Percentiles rank a stretch among this genome's conserved stretches.
phyloP scores from a whole-genome alignment of 768 basidiomycete species.

The Pleurotus pulmonarius region DNA sequence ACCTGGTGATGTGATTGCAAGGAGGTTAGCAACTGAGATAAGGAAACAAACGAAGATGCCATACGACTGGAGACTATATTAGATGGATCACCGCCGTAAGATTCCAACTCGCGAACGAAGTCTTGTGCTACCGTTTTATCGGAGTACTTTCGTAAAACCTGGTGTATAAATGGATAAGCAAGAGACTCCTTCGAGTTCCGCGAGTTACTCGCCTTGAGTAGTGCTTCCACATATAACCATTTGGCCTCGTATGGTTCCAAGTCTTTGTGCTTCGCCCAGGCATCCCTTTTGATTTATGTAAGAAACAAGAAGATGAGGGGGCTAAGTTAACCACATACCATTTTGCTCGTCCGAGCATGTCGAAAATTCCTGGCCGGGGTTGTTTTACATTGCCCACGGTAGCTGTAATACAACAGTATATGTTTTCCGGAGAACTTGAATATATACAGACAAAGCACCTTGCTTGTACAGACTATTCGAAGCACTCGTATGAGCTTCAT shows the following conservation, averaged over 20 bases:
- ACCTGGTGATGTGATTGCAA: conserved; percentile 22
- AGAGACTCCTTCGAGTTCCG: background rate
- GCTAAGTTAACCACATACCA: conserved; percentile 51
- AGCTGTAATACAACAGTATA: conserved; percentile 41
- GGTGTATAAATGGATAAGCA: background rate
- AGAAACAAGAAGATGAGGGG: conserved; percentile 2
- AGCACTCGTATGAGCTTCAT: background rate
- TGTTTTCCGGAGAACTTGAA: conserved; percentile 1
- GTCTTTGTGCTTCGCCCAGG: conserved; percentile 92
- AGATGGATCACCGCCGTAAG: conserved; percentile 65
- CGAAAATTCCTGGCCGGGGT: conserved; percentile 81
- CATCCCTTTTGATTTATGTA: conserved; percentile 58
- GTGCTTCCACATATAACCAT: conserved; percentile 83
- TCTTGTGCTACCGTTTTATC: conserved; percentile 76
- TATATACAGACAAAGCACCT: conserved; percentile 43
- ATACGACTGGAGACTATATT: conserved; percentile 67
- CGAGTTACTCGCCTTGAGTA: conserved; percentile 62
- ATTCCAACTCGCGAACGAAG: conserved; percentile 73
- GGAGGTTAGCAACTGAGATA: background rate
- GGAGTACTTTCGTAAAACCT: conserved; percentile 82
- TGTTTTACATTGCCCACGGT: conserved; percentile 85
- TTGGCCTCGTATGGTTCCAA: conserved; percentile 78
- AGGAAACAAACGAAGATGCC: conserved; percentile 9
- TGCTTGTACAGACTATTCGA: conserved; percentile 71
- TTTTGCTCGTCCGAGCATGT: conserved; percentile 90